Evolutionary conservation across 1,139 yeast species (phyloP).

Genomic region (Yamadazyma songkhlaensis): DNA sequence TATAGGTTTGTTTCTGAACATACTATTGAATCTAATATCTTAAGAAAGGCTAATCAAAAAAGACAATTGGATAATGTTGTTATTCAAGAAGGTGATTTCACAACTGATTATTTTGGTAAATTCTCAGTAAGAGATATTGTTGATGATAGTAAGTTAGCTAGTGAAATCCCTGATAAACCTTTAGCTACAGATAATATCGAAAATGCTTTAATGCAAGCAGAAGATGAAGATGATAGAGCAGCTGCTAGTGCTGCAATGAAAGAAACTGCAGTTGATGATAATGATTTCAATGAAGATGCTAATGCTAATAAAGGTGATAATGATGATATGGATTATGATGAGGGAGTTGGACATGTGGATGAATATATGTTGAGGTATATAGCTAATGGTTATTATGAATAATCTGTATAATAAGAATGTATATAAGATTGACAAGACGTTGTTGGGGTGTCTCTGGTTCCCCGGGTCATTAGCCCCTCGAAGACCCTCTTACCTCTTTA

Average conservation of each 20-base stretch:
- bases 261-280: conserved; percentile 81
- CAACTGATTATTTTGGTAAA: conserved; percentile 92
- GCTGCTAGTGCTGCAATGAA: conserved; percentile 90
- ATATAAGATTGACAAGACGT: no score
- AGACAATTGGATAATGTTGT: conserved; percentile 92
- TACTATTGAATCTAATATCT: conserved; percentile 93
- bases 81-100: conserved; percentile 97
- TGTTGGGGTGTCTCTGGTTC: no score
- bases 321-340: conserved; percentile 65
- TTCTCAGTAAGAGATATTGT: conserved; percentile 86
- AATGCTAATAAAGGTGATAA: conserved; percentile 21
- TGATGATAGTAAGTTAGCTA: conserved; percentile 53
- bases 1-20: conserved; percentile 94
- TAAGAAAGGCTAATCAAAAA: conserved; percentile 94
- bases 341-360: conserved; percentile 81
- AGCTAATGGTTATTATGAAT: conserved; percentile 73
- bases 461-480: no score
- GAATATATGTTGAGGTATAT: conserved; percentile 94
- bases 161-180: conserved; percentile 36
- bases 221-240: conserved; percentile 90
- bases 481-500: no score
- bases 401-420: conserved; percentile 13
- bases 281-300: conserved; percentile 62
- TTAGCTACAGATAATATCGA: conserved; percentile 52
- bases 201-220: conserved; percentile 82